A percentile compares a stretch with the other conserved stretches of the same genome.
Evolutionary conservation across 306 rosid species (phyloP).

Genomic region (Castanopsis chinensis): DNA sequence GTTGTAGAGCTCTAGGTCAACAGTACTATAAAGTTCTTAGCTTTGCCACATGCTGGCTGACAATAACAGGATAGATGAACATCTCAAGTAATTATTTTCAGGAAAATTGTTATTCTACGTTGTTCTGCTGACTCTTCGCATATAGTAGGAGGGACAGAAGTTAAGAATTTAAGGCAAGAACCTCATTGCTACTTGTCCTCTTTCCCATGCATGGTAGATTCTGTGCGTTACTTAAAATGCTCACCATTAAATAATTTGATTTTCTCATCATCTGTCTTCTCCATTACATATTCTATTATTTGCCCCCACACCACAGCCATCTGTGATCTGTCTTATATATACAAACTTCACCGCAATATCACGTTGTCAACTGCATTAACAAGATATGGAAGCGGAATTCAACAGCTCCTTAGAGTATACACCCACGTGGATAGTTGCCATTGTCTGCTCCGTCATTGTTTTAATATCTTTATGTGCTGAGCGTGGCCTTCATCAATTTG

Average conservation of each 20-base stretch:
- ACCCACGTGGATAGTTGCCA: conserved; percentile 91
- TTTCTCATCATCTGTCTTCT: conserved; percentile 4
- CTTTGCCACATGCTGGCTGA: background rate
- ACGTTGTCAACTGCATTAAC: conserved; percentile 10
- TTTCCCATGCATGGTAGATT: background rate
- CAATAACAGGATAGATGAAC: background rate
- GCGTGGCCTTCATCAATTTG: conserved; percentile 75
- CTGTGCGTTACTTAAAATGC: conserved; percentile 26
- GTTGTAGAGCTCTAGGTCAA: background rate
- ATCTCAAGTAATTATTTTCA: background rate
- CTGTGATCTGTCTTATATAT: background rate
- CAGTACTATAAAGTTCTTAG: background rate
- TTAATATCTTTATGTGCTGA: conserved; percentile 61
- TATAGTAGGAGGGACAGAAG: background rate
- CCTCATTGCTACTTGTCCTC: conserved; percentile 3
- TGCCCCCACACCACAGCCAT: conserved; percentile 26
- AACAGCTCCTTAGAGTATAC: conserved; percentile 69
- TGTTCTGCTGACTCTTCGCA: background rate
- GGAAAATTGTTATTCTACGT: background rate
- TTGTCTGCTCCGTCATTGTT: conserved; percentile 74
- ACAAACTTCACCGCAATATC: background rate
- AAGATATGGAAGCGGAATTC: conserved; percentile 47
- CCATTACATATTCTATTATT: conserved; percentile 29
- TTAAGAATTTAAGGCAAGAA: background rate
- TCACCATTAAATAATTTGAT: conserved; percentile 28